Base-by-base conservation (phyloP, 2,329 filamentous ascomycete genomes). In the Moelleriella libera region DNA sequence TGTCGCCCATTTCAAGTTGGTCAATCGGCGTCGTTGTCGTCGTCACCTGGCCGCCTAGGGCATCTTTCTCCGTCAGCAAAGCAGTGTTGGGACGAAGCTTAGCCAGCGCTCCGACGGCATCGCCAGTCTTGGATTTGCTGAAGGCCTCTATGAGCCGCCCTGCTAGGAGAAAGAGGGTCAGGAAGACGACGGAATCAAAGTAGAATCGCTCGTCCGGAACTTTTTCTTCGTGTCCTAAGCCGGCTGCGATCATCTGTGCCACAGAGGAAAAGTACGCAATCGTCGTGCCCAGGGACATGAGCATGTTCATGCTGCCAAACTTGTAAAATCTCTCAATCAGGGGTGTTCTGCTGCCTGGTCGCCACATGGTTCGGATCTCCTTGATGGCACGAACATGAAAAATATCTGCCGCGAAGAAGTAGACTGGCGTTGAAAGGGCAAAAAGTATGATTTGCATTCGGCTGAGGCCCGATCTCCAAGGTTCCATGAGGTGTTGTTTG, bases 261-360 rank as follows among this genome's bases (percentile, higher is more conserved):
- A 94, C 68, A 0, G 88, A 94, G 0, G 87, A 82, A 51, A 94
- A 69, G 61, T 94, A 95, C 1, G 89, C 89, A 50, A 96, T 87
- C 2, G 80, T 83, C 0, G 89, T 94, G 5, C 88, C 89, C 2
- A 94, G 73, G 6, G 85, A 92, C 65, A 96, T 89, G 50, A 96
- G 75, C 68, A 94, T 83, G 60, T 94, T 94, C 89, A 96, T 96
- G 68, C 88, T 95, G 7, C 89, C 89, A 58, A 96, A 96, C n/a
- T 85, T 81, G 62, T 88, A 88, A 58, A 96, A 89, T 11, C 89
- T 74, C 54, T 83, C 76, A 12, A 85, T 56, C 4, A 94, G 61
- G 0, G 87, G 85, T 1, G 82, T 82, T 39, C 75, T 78, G 59
- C 87, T 94, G 30, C 80, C 77, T 2, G 69, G 79, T 28, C 83